phyloP scores from a whole-genome alignment of 2,329 filamentous ascomycete species.

The Pseudopithomyces chartarum region DNA sequence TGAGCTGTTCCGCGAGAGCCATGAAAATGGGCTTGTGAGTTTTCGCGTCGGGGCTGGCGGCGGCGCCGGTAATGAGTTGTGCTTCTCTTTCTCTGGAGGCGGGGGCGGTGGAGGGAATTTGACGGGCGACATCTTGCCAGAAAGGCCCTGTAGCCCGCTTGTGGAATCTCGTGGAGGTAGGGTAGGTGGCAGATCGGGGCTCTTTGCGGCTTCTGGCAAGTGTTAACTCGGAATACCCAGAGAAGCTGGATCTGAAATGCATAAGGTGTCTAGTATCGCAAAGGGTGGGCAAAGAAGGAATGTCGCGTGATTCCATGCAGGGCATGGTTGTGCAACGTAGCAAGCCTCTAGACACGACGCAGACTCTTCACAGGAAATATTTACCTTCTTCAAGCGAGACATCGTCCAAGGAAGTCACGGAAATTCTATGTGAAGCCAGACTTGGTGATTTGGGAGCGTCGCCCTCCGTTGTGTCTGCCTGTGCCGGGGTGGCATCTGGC shows the following conservation, averaged over 20 bases:
- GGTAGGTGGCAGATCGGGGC: constrained; percentile 51
- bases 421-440: constrained; percentile 59
- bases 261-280: neutral
- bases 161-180: constrained; percentile 56
- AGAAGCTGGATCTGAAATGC: neutral
- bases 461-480: constrained; percentile 26
- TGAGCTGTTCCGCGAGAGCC: constrained; percentile 54
- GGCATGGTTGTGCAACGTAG: constrained; percentile 1
- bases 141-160: constrained; percentile 66
- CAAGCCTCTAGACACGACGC: constrained; percentile 15
- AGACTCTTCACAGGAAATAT: constrained; percentile 12
- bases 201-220: constrained; percentile 32
- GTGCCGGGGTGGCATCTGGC: constrained; percentile 51
- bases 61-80: constrained; percentile 33
- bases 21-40: constrained; percentile 66
- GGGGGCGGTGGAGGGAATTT: constrained; percentile 47
- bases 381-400: constrained; percentile 69
- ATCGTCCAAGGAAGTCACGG: constrained; percentile 64
- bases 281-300: constrained; percentile 1
- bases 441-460: constrained; percentile 55
- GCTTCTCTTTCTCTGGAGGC: constrained; percentile 39
- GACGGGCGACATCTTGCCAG: constrained; percentile 72
- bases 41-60: constrained; percentile 63
- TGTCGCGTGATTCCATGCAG: constrained; percentile 7
- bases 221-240: constrained; percentile 19